Evolutionary conservation across 78 protist species (phyloP).

Genomic region (Dictyostelium brefeldianum): DNA sequence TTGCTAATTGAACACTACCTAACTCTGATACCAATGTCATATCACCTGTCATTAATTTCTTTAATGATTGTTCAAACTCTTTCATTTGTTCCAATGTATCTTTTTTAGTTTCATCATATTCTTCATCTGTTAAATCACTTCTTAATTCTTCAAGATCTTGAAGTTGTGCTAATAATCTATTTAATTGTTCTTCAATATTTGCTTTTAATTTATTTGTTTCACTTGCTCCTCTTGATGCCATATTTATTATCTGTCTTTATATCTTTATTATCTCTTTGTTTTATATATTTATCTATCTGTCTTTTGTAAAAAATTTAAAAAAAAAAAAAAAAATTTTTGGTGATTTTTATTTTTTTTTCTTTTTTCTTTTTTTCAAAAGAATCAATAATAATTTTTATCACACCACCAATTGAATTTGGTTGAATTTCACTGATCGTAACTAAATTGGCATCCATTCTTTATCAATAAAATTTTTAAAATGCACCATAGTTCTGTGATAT

Average conservation of each 20-base stretch:
- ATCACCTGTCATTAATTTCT: conserved; percentile 84
- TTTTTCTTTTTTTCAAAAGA: no score
- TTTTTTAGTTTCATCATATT: conserved; percentile 78
- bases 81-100: conserved; percentile 91
- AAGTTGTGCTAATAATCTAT: conserved; percentile 80
- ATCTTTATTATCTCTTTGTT: no score
- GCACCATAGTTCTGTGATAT: no score
- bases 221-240: conserved; percentile 81
- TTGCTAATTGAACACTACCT: conserved; percentile 87
- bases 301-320: not conserved
- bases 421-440: no score
- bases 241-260: not conserved
- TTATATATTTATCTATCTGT: not conserved
- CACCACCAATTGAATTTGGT: no score
- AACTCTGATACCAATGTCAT: conserved; percentile 89
- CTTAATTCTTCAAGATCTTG: conserved; percentile 81
- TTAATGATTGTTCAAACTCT: conserved; percentile 86
- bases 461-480: no score
- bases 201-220: conserved; percentile 75
- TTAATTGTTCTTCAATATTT: conserved; percentile 84
- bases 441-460: no score
- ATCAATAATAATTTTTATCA: no score
- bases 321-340: no score
- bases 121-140: conserved; percentile 77
- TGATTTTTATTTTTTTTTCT: no score